Conservation (phyloP, 2,329 filamentous ascomycete species). For the Apiospora malaysiana region DNA sequence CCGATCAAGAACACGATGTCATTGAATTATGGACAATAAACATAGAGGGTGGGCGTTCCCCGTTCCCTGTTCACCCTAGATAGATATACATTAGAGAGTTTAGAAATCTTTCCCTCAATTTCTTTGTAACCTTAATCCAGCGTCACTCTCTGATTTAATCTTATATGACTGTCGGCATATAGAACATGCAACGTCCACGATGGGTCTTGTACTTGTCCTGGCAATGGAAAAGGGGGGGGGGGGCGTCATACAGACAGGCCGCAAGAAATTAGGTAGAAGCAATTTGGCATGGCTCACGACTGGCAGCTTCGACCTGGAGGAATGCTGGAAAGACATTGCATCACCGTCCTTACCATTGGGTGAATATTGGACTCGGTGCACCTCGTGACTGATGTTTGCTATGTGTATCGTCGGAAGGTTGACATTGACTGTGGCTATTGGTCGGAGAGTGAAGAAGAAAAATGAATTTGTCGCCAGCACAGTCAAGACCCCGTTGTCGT, state of each 20-base stretch:
- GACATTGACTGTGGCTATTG: neutral
- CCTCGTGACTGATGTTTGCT: neutral
- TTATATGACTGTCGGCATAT: too few species aligned
- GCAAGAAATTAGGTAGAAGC: too few species aligned
- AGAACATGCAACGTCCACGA: too few species aligned
- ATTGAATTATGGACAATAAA: neutral
- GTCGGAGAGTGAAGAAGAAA: neutral
- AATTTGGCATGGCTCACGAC: neutral
- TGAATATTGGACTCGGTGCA: neutral
- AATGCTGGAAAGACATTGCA: neutral
- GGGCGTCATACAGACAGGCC: too few species aligned
- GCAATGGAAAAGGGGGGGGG: too few species aligned
- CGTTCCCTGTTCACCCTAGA: too few species aligned
- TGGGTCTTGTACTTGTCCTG: too few species aligned
- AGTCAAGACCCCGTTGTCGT: neutral
- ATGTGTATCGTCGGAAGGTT: neutral
- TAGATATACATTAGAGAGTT: too few species aligned
- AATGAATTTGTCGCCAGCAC: neutral
- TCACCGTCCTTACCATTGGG: neutral
- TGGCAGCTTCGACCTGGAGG: neutral
- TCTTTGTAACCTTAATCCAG: too few species aligned
- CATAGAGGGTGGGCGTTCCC: neutral
- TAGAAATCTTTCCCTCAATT: too few species aligned
- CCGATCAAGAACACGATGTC: neutral
- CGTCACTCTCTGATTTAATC: too few species aligned